Evolutionary conservation across 495 filamentous ascomycete genomes (phyloP).

Genomic region (Neurospora sp.): DNA sequence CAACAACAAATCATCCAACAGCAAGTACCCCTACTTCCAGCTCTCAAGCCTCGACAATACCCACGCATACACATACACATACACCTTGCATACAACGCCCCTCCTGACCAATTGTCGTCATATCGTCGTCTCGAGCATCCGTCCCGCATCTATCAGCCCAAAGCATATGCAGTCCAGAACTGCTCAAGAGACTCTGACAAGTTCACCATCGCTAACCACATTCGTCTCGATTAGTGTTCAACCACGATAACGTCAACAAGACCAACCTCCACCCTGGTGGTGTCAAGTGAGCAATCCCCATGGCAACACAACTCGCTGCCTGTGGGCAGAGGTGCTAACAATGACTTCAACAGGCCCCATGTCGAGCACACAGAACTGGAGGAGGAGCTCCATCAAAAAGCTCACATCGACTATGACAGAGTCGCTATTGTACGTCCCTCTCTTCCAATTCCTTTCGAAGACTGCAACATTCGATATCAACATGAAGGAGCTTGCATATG

Average conservation of each 20-base stretch:
- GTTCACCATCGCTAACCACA: not conserved
- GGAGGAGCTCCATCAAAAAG: slow-evolving; percentile 94
- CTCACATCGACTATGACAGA: slow-evolving; percentile 98
- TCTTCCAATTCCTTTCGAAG: slow-evolving; percentile 20
- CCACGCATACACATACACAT: not conserved
- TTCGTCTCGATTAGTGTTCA: slow-evolving; percentile 48
- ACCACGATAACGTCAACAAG: slow-evolving; percentile 64
- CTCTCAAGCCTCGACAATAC: not conserved
- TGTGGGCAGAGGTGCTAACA: slow-evolving; percentile 1
- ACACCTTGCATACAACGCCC: not conserved
- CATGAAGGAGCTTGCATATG: not conserved
- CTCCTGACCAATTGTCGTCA: not conserved
- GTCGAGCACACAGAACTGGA: slow-evolving; percentile 88
- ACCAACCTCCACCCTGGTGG: slow-evolving; percentile 81
- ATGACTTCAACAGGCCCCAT: slow-evolving; percentile 49
- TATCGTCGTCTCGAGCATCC: not conserved
- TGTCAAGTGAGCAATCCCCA: slow-evolving; percentile 62
- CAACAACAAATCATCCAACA: slow-evolving; percentile 23
- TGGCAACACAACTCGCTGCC: slow-evolving; percentile 12
- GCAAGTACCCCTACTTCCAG: slow-evolving; percentile 18
- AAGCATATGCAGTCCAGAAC: slow-evolving; percentile 14
- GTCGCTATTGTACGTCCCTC: slow-evolving; percentile 68
- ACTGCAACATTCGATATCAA: not conserved
- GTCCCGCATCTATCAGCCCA: not conserved
- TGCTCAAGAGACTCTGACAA: slow-evolving; percentile 34